These are phyloP conservation scores for Agarophyton chilense DNA, from an alignment of 23 red algal genomes.

Conservation along the genomic window DNA sequence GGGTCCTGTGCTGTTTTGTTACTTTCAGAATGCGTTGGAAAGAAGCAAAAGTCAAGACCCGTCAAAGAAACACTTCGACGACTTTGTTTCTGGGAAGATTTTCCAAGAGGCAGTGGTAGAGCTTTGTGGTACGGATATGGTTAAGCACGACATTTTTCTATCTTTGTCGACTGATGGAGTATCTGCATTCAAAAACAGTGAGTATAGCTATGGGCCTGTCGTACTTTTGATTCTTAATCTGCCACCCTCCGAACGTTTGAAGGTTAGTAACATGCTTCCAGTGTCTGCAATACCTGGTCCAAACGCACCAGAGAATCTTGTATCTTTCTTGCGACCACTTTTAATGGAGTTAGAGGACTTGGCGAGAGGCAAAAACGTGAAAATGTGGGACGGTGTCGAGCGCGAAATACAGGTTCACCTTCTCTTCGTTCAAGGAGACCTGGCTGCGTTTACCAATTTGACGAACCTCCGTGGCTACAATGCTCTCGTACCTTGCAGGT, in stretches of 20 bases:
- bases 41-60: too few relatives aligned
- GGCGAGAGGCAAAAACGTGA: not conserved
- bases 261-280: not conserved
- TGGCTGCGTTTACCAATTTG: not conserved
- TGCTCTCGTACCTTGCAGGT: not conserved
- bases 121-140: not conserved
- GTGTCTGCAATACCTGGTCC: not conserved
- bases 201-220: constrained; percentile 8
- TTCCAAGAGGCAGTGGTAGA: not conserved
- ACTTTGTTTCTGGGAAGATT: not conserved
- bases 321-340: not conserved
- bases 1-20: too few relatives aligned
- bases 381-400: not conserved
- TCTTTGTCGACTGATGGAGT: constrained; percentile 12
- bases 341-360: not conserved
- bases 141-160: constrained; percentile 6
- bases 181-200: not conserved
- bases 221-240: not conserved
- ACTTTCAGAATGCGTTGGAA: too few relatives aligned
- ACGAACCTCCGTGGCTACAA: constrained; percentile 8
- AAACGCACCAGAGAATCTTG: not conserved
- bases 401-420: not conserved
- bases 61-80: not conserved
- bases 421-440: not conserved
- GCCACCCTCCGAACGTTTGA: not conserved